Base-by-base conservation (phyloP, 768 basidiomycete genomes). In the Mycena rosella region DNA sequence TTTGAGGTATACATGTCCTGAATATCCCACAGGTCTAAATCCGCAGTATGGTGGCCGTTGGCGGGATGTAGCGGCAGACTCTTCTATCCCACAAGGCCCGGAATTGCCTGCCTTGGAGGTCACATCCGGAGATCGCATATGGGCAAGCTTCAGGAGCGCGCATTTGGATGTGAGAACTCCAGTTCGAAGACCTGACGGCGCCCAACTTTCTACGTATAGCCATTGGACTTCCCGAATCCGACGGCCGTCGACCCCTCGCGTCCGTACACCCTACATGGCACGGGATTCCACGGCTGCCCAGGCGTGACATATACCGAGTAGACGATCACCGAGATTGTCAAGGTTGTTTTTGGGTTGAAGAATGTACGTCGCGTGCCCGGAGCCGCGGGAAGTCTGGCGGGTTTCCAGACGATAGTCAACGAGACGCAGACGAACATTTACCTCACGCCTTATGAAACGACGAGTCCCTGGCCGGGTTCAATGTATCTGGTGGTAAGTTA, bases 311-410 rank as follows among this genome's bases (percentile, higher is more conserved):
- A 78, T 61, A 73, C 77, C 3, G 78, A 82, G 67, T 74, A 77
- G 51, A 78, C 78, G 20, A 79, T 84, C 36, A 75, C 81, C 3
- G 84, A 86, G 68, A 79, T 84, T 45, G 67, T 88, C 49, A 81
- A 80, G 72, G 78, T 75, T 24, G 75, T 88, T 36, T 86, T 87
- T 76, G 78, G 64, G 42, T 69, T 82, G 42, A 78, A 81, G 69
- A 84, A 84, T 70, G 64, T 87, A 26, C 81, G 83, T 29, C 83
- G 84, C 40, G 86, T 84, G 3, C 76, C 82, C 15, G 86, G 85
- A 2, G 68, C 75, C 40, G 77, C 81, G n/a, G 88, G 88, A 1
- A 67, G 65, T n/a, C 77, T 86, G 24, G 72, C 73, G n/a, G 72
- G 77, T 2, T 81, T 81, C 67, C 69, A 68, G 44, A 73, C 72